phyloP scores from a whole-genome alignment of 139 green algal genomes.

The Coelastrella sp. region DNA sequence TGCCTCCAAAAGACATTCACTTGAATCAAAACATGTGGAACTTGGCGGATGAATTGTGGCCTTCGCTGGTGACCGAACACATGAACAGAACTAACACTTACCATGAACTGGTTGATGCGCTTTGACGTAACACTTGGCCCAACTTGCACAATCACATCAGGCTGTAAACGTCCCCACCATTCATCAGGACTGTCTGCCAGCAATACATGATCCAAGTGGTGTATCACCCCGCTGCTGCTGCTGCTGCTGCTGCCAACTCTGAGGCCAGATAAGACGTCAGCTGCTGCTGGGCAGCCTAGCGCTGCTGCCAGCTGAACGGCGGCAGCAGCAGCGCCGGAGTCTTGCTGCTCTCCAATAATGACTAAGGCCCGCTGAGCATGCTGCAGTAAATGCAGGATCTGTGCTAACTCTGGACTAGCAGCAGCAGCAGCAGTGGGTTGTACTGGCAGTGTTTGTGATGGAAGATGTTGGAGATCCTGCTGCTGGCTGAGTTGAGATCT shows the following conservation, averaged over 20 bases:
- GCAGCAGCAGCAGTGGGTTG: background rate
- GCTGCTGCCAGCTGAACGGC: constrained; percentile 58
- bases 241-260: constrained; percentile 61
- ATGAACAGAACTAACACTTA: constrained; percentile 3
- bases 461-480: background rate
- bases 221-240: constrained; percentile 58
- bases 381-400: constrained; percentile 51
- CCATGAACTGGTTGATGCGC: constrained; percentile 86
- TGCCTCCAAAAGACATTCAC: too few relatives aligned
- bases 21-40: too few relatives aligned
- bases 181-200: constrained; percentile 59
- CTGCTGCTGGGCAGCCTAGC: constrained; percentile 90
- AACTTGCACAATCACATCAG: constrained; percentile 89
- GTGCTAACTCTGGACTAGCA: constrained; percentile 2
- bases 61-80: background rate
- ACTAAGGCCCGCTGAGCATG: constrained; percentile 76
- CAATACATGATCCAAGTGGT: constrained; percentile 88
- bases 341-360: constrained; percentile 81
- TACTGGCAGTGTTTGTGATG: background rate
- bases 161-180: constrained; percentile 74
- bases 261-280: constrained; percentile 91
- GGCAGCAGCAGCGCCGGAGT: constrained; percentile 69
- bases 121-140: constrained; percentile 91
- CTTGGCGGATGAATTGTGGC: too few relatives aligned
- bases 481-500: background rate